A percentile compares a stretch with the other conserved stretches of the same genome.
Conservation (phyloP, 768 basidiomycete genomes). For the Kwoniella mangroviensis region DNA sequence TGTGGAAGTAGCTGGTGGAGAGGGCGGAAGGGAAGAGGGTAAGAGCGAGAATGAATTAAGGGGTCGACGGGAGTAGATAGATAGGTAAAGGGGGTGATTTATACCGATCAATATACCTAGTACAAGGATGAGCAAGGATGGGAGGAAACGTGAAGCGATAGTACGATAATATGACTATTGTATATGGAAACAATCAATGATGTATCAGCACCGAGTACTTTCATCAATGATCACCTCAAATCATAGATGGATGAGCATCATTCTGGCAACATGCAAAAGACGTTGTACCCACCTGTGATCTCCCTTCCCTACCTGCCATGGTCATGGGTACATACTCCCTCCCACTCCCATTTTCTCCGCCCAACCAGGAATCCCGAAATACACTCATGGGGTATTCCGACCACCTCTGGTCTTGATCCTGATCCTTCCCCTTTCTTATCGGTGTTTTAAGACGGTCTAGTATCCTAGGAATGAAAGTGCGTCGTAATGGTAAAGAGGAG, state of each 20-base stretch:
- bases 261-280: background rate
- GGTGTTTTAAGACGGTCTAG: background rate
- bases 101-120: conserved; percentile 39
- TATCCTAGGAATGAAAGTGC: background rate
- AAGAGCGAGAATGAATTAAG: conserved; percentile 20
- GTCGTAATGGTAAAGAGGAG: background rate
- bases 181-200: no score
- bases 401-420: background rate
- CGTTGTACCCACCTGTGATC: background rate
- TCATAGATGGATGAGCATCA: no score
- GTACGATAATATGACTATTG: conserved; percentile 8
- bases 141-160: conserved; percentile 2
- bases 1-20: conserved; percentile 28
- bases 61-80: conserved; percentile 43
- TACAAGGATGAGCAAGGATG: conserved; percentile 25
- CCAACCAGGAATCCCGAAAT: background rate
- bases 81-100: conserved; percentile 44
- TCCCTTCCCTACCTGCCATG: conserved; percentile 7
- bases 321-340: conserved; percentile 29
- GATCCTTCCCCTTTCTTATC: background rate
- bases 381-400: background rate
- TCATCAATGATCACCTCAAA: no score
- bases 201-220: no score
- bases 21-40: conserved; percentile 30
- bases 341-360: background rate